phyloP scores from a whole-genome alignment of 2,329 filamentous ascomycete species.

The Decorospora gaudefroyi region DNA sequence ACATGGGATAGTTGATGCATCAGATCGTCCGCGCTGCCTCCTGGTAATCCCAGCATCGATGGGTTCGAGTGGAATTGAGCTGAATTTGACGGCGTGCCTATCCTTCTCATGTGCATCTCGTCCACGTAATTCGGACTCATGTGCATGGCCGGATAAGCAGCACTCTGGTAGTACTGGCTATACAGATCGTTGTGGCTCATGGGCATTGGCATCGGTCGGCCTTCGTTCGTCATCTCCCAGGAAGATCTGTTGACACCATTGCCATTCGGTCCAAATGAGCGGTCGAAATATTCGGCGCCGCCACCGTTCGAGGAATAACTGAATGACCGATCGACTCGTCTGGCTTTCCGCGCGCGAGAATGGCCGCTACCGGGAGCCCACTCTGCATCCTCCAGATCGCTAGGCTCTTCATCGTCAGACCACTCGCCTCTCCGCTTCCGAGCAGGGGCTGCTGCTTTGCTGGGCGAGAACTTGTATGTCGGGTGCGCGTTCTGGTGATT shows the following conservation, averaged over 20 bases:
- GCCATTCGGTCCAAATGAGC: constrained; percentile 34
- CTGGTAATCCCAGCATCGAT: constrained; percentile 46
- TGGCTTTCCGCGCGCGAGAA: constrained; percentile 27
- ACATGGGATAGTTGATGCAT: constrained; percentile 40
- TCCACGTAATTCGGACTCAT: constrained; percentile 34
- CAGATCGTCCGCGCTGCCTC: constrained; percentile 47
- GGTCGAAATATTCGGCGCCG: constrained; percentile 34
- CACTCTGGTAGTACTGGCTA: constrained; percentile 59
- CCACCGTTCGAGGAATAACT: constrained; percentile 35
- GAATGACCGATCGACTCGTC: constrained; percentile 31
- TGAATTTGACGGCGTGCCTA: constrained; percentile 35
- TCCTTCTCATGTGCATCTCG: constrained; percentile 52
- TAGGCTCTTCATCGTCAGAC: constrained; percentile 48
- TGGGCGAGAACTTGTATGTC: constrained; percentile 90
- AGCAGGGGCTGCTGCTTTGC: constrained; percentile 61
- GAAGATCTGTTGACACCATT: constrained; percentile 52
- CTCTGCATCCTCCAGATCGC: constrained; percentile 50
- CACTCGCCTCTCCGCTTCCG: constrained; percentile 56
- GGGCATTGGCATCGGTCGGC: constrained; percentile 53
- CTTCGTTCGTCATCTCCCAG: constrained; percentile 59
- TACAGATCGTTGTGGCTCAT: constrained; percentile 52
- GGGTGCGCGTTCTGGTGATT: constrained; percentile 88
- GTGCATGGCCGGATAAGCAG: constrained; percentile 49
- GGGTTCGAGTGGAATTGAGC: constrained; percentile 41
- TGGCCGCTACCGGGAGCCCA: constrained; percentile 42